phyloP scores from a whole-genome alignment of 2,329 filamentous ascomycete genomes.

The Metarhizium humberi region DNA sequence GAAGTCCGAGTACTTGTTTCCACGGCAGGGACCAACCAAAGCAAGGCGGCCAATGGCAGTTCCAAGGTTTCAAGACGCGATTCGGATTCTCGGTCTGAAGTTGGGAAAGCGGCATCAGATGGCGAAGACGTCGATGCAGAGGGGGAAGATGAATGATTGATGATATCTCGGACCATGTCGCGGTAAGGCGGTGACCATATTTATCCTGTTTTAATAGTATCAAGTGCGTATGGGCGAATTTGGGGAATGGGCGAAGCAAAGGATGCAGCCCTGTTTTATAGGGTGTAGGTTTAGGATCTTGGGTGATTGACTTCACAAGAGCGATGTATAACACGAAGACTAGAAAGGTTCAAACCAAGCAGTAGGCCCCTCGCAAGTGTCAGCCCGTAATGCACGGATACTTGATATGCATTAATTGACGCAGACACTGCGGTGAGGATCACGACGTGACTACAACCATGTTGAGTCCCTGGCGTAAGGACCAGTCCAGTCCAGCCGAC shows the following conservation, averaged over 20 bases:
- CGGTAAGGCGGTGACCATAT: not conserved
- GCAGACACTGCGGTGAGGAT: slow-evolving; percentile 46
- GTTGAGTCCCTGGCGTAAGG: too few species aligned
- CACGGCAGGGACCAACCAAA: slow-evolving; percentile 11
- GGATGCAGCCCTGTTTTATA: not conserved
- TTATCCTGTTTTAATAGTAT: not conserved
- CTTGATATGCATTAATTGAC: slow-evolving; percentile 16
- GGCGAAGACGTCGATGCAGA: not conserved
- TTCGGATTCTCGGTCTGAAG: slow-evolving; percentile 1
- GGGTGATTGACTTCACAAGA: not conserved
- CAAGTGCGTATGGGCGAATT: slow-evolving; percentile 1
- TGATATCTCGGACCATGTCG: not conserved
- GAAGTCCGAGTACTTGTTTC: slow-evolving; percentile 23
- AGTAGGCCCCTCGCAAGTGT: slow-evolving; percentile 38
- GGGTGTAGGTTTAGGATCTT: not conserved
- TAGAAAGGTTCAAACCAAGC: not conserved
- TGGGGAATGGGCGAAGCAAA: not conserved
- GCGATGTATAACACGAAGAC: not conserved
- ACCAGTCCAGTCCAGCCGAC: too few species aligned
- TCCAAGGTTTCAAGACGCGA: slow-evolving; percentile 1
- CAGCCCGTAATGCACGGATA: too few species aligned
- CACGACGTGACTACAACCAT: too few species aligned
- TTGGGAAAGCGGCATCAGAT: not conserved
- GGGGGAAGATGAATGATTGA: slow-evolving; percentile 1
- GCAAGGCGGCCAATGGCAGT: slow-evolving; percentile 11